Percentiles rank a stretch among this genome's conserved stretches.
These are phyloP conservation scores for Withania somnifera DNA, from an alignment of 305 asterid species.

Conservation along the genomic window DNA sequence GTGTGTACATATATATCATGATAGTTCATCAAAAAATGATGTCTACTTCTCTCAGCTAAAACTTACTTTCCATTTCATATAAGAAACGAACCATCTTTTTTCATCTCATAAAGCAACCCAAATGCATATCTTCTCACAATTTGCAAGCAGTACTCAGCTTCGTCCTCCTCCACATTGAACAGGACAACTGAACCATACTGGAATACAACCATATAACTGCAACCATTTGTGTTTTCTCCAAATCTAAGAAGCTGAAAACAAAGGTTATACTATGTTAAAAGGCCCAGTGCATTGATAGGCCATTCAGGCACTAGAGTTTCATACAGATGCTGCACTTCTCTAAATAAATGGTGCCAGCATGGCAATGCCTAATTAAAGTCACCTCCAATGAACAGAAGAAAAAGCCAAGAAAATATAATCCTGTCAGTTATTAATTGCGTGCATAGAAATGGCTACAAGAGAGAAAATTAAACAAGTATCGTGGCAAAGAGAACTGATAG, in stretches of 20 bases:
- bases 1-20: neutral
- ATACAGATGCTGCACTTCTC: neutral
- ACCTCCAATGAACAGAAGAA: neutral
- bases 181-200: constrained; percentile 87
- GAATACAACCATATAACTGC: constrained; percentile 73
- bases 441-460: neutral
- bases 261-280: neutral
- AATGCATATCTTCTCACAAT: constrained; percentile 59
- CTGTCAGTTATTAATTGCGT: neutral
- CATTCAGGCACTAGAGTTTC: neutral
- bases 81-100: constrained; percentile 63
- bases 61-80: neutral
- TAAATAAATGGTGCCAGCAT: neutral
- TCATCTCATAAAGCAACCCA: constrained; percentile 79
- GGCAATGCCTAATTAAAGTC: neutral
- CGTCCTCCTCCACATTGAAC: constrained; percentile 85
- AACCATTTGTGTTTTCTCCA: constrained; percentile 27
- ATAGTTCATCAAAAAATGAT: neutral
- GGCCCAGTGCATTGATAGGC: neutral
- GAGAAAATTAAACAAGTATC: neutral
- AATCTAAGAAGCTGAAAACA: constrained; percentile 35
- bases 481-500: neutral
- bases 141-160: constrained; percentile 61
- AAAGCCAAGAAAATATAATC: neutral
- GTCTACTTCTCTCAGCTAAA: neutral